Evolutionary conservation across 1,139 yeast genomes (phyloP).

Genomic region (Geotrichum macrosporum): DNA sequence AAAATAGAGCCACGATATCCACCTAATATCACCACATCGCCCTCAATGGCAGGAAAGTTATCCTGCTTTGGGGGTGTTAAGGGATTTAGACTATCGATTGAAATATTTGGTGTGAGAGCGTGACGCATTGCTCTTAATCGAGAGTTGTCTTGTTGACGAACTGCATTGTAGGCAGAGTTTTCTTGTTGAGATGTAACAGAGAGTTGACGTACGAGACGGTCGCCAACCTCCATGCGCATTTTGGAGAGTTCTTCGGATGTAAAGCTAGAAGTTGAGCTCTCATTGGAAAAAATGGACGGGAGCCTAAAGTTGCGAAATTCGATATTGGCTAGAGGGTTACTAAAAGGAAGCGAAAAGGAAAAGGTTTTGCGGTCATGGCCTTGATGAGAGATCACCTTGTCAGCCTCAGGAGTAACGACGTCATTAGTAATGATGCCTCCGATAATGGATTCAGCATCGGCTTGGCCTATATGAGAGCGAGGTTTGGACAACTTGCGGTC

Average conservation of each 20-base stretch:
- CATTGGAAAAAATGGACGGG: conserved; percentile 25
- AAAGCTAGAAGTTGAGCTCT: background rate
- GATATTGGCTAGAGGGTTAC: conserved; percentile 32
- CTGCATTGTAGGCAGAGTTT: conserved; percentile 51
- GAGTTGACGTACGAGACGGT: conserved; percentile 51
- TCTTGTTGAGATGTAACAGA: conserved; percentile 63
- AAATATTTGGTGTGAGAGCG: conserved; percentile 52
- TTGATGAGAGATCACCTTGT: conserved; percentile 6
- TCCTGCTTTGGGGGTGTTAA: conserved; percentile 28
- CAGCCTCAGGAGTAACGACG: conserved; percentile 13
- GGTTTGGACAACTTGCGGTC: background rate
- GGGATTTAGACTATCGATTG: conserved; percentile 35
- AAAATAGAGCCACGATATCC: conserved; percentile 87
- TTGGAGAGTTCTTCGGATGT: background rate
- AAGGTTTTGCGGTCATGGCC: conserved; percentile 28
- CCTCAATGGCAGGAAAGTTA: conserved; percentile 49
- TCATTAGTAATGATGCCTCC: conserved; percentile 29
- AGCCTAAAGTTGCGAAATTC: conserved; percentile 26
- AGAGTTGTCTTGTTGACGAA: conserved; percentile 60
- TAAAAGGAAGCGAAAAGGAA: conserved; percentile 35
- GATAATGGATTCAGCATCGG: conserved; percentile 34
- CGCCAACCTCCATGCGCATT: conserved; percentile 10
- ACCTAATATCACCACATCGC: conserved; percentile 75
- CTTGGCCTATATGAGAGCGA: conserved; percentile 22
- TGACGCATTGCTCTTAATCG: conserved; percentile 65